Evolutionary conservation across 805 yeast genomes (phyloP).

Genomic region (Cyberlindnera sargentensis): DNA sequence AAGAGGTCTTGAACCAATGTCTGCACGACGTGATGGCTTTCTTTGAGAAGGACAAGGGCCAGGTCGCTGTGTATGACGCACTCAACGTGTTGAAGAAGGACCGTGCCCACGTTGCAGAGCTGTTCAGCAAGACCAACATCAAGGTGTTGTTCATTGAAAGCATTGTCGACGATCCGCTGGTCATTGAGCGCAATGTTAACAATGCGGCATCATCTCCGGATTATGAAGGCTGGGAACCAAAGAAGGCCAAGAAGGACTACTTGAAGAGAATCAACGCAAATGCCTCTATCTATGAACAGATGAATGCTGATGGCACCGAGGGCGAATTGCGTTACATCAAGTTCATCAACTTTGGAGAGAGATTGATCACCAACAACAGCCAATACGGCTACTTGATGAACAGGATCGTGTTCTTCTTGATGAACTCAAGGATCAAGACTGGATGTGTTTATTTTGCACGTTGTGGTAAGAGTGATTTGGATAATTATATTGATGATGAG

Average conservation of each 20-base stretch:
- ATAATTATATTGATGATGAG: conserved; percentile 69
- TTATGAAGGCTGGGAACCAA: conserved; percentile 67
- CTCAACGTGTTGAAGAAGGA: conserved; percentile 74
- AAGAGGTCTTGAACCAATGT: conserved; percentile 54
- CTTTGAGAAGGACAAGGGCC: conserved; percentile 75
- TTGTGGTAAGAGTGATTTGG: conserved; percentile 46
- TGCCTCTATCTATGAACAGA: conserved; percentile 64
- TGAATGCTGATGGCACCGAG: conserved; percentile 40
- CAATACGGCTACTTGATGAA: conserved; percentile 85
- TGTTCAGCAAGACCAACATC: conserved; percentile 51
- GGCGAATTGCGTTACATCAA: conserved; percentile 66
- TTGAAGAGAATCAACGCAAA: conserved; percentile 62
- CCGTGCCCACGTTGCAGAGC: conserved; percentile 49
- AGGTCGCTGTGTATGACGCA: conserved; percentile 94
- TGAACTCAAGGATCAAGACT: conserved; percentile 81
- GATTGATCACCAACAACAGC: conserved; percentile 70
- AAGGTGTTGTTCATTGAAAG: conserved; percentile 87
- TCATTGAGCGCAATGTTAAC: conserved; percentile 68
- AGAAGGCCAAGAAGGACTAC: conserved; percentile 72
- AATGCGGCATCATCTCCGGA: conserved; percentile 88
- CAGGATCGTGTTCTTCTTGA: conserved; percentile 84
- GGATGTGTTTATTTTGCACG: conserved; percentile 94
- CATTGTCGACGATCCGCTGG: conserved; percentile 61
- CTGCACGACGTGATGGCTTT: conserved; percentile 62
- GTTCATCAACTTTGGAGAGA: conserved; percentile 85